Percentiles rank a stretch among this genome's conserved stretches.
These are phyloP conservation scores for Capsella bursapastoris DNA, from an alignment of 345 rosid genomes.

Conservation along the genomic window DNA sequence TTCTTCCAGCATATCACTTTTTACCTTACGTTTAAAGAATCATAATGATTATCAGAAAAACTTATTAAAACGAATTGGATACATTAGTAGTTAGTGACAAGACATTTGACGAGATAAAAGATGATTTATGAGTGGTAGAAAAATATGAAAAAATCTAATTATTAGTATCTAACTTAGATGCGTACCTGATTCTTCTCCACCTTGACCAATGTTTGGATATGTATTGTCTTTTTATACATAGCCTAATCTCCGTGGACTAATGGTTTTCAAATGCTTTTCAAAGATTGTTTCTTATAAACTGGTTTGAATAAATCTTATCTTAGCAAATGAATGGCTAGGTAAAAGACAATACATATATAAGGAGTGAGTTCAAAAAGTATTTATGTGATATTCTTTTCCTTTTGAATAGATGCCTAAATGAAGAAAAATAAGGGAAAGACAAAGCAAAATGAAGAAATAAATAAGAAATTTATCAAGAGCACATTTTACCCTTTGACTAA, in stretches of 20 bases:
- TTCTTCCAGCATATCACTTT: neutral
- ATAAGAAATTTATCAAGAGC: neutral
- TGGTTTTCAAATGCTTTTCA: neutral
- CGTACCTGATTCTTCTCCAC: neutral
- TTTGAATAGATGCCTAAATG: neutral
- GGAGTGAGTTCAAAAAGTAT: neutral
- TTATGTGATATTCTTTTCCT: neutral
- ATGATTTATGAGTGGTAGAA: neutral
- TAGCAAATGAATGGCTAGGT: neutral
- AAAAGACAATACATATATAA: neutral
- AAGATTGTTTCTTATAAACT: neutral
- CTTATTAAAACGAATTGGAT: neutral
- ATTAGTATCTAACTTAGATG: neutral
- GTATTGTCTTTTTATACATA: neutral
- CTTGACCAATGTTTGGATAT: neutral
- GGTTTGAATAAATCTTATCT: neutral
- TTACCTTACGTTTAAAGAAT: neutral
- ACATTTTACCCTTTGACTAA: neutral
- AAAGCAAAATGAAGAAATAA: neutral
- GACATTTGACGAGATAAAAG: neutral
- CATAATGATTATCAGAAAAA: neutral
- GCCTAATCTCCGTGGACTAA: neutral
- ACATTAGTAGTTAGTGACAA: neutral
- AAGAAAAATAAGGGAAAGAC: neutral
- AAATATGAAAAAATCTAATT: no score